Conservation (phyloP, 192 early-diverging fungal species). For the Lobosporangium transversale region DNA sequence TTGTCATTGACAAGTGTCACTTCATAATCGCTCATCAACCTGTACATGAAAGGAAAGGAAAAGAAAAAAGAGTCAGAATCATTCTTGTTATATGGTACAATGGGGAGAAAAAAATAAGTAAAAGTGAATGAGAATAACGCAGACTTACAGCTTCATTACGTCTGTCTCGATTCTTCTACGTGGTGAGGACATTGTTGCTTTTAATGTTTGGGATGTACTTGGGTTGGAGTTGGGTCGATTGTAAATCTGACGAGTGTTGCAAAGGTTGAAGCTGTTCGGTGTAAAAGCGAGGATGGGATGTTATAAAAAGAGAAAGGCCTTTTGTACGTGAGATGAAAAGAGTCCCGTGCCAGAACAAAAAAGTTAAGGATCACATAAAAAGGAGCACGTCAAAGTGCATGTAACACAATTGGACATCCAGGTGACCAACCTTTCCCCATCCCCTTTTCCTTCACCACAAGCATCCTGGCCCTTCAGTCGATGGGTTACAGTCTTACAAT, state of each 20-base stretch:
- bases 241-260: background rate
- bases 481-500: too few relatives aligned
- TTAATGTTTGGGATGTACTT: background rate
- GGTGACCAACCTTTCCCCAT: background rate
- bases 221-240: background rate
- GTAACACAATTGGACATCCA: background rate
- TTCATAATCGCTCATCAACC: constrained; percentile 99
- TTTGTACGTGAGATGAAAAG: too few relatives aligned
- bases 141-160: constrained; percentile 94
- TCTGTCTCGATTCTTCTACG: constrained; percentile 97
- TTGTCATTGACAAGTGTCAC: constrained; percentile 98
- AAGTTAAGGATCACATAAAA: background rate
- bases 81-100: background rate
- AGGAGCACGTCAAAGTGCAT: background rate
- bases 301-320: too few relatives aligned
- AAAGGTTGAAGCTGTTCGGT: background rate
- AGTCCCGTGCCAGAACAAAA: too few relatives aligned
- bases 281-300: too few relatives aligned
- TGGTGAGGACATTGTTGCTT: constrained; percentile 81
- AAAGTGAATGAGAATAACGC: background rate
- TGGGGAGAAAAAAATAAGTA: background rate
- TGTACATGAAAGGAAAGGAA: too few relatives aligned
- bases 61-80: background rate
- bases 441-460: too few relatives aligned
- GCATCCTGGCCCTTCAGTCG: too few relatives aligned